Conservation (phyloP, 768 basidiomycete genomes). For the Amyloporia xantha region DNA sequence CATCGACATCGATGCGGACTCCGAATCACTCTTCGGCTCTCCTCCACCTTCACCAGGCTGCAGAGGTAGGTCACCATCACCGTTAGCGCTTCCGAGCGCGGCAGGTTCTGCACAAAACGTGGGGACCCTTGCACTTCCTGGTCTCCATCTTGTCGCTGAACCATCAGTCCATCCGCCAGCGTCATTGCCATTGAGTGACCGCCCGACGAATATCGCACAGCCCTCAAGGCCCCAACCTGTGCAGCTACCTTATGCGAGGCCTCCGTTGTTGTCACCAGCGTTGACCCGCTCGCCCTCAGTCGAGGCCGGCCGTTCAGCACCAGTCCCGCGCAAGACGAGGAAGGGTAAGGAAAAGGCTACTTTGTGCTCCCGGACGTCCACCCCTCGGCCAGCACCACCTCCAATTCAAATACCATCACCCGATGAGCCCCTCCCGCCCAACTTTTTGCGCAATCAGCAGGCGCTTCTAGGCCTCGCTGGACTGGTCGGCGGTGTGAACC, state of each 20-base stretch:
- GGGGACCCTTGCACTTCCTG: constrained; percentile 98
- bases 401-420: constrained; percentile 60
- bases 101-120: constrained; percentile 67
- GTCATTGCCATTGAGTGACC: constrained; percentile 36
- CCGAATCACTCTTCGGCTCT: constrained; percentile 74
- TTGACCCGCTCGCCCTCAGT: background rate
- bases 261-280: constrained; percentile 8
- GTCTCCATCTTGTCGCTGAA: constrained; percentile 88
- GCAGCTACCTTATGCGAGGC: constrained; percentile 20
- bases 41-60: constrained; percentile 62
- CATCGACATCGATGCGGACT: constrained; percentile 35
- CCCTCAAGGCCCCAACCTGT: background rate
- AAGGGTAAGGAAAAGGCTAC: constrained; percentile 31
- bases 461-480: constrained; percentile 70
- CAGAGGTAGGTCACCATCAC: constrained; percentile 72
- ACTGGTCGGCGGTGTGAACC: constrained; percentile 58
- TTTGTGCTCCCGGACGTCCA: constrained; percentile 21
- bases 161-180: constrained; percentile 75
- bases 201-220: constrained; percentile 1
- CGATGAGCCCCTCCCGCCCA: constrained; percentile 50
- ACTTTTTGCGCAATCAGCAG: constrained; percentile 69
- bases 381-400: constrained; percentile 43
- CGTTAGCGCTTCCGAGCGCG: constrained; percentile 53
- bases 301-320: constrained; percentile 16
- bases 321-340: constrained; percentile 21